Conservation (phyloP, 2,329 filamentous ascomycete genomes). For the Penicillium sp. region DNA sequence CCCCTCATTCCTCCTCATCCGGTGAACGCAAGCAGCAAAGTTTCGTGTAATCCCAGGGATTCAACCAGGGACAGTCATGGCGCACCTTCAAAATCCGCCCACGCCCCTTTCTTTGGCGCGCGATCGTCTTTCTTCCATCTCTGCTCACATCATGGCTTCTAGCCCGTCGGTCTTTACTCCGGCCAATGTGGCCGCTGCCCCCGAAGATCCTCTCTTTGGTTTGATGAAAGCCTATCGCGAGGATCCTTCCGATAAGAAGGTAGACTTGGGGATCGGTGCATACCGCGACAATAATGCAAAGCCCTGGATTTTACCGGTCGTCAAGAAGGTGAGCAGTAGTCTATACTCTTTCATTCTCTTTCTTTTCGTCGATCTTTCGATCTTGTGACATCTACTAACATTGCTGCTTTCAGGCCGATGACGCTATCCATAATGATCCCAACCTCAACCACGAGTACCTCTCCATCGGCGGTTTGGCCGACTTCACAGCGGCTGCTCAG, state of each 20-base stretch:
- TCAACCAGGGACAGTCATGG: constrained; percentile 11
- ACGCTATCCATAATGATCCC: constrained; percentile 80
- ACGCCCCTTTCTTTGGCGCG: constrained; percentile 17
- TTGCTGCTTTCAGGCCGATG: constrained; percentile 64
- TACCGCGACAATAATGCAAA: constrained; percentile 94
- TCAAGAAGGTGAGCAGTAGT: constrained; percentile 67
- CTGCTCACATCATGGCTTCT: constrained; percentile 58
- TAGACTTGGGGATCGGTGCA: constrained; percentile 90
- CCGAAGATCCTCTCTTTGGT: constrained; percentile 91
- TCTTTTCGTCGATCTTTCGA: not conserved
- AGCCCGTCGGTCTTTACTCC: constrained; percentile 65
- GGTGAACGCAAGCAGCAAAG: constrained; percentile 36
- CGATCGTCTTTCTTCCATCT: constrained; percentile 32
- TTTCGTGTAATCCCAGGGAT: constrained; percentile 14
- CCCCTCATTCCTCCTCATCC: constrained; percentile 25
- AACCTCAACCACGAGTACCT: constrained; percentile 97
- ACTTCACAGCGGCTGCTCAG: constrained; percentile 83
- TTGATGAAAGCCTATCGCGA: constrained; percentile 81
- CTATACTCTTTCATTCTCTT: not conserved
- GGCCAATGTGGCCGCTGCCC: constrained; percentile 76
- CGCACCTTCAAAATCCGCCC: constrained; percentile 13
- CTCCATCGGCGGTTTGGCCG: constrained; percentile 80
- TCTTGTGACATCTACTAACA: constrained; percentile 1
- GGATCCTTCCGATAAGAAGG: constrained; percentile 70
- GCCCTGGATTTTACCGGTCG: constrained; percentile 93